These are phyloP conservation scores for Pestalotiopsis sp. DNA, from an alignment of 2,329 filamentous ascomycete genomes.

Conservation along the genomic window DNA sequence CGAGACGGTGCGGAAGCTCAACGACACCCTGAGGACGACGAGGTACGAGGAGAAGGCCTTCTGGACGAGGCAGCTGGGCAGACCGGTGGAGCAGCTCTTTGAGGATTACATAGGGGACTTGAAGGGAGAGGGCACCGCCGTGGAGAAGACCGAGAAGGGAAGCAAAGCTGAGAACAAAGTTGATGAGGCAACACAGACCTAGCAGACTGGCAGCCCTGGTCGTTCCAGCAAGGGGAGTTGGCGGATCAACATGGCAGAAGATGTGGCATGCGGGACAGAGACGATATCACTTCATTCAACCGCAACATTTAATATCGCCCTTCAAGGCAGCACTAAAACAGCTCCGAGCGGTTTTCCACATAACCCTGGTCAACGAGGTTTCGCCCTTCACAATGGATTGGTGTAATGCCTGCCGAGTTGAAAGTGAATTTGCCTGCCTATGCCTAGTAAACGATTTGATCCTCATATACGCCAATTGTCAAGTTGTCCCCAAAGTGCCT, in stretches of 20 bases:
- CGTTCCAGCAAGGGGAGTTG: not conserved
- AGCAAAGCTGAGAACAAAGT: conserved; percentile 3
- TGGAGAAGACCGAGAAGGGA: conserved; percentile 13
- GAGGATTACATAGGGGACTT: conserved; percentile 61
- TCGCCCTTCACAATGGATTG: not conserved
- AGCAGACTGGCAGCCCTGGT: not conserved
- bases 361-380: not conserved
- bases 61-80: conserved; percentile 70
- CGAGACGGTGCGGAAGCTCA: conserved; percentile 64
- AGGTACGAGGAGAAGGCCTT: conserved; percentile 68
- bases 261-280: not conserved
- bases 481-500: conserved; percentile 1
- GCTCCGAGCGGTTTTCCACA: not conserved
- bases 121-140: conserved; percentile 19
- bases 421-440: not conserved
- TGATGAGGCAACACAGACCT: conserved; percentile 21
- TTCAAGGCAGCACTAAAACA: too few relatives aligned
- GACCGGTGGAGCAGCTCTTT: conserved; percentile 72
- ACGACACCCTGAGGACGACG: conserved; percentile 66
- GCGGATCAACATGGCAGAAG: not conserved
- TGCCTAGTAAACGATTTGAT: not conserved
- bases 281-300: not conserved
- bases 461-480: not conserved
- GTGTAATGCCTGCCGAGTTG: not conserved
- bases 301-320: not conserved